These are phyloP conservation scores for Neopestalotiopsis rosae DNA, from an alignment of 2,329 filamentous ascomycete species.

Conservation along the genomic window DNA sequence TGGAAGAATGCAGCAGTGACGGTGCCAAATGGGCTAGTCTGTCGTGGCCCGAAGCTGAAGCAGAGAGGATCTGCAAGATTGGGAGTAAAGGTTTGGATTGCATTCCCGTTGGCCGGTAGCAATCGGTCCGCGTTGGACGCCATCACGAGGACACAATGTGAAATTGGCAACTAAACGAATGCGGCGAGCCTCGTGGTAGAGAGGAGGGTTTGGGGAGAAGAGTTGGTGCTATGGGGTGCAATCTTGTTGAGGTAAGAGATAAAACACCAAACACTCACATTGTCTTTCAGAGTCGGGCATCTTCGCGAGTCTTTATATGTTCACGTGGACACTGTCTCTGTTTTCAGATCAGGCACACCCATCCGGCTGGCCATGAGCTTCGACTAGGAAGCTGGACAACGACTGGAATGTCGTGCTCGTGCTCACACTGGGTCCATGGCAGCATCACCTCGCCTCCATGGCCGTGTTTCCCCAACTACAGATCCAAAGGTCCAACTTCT, in stretches of 20 bases:
- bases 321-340: not conserved
- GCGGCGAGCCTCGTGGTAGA: not conserved
- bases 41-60: constrained; percentile 19
- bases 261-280: not conserved
- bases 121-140: not conserved
- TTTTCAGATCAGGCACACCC: not conserved
- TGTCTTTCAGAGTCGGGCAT: not conserved
- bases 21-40: constrained; percentile 18
- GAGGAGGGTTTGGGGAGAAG: not conserved
- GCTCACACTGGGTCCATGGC: not conserved
- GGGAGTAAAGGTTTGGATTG: not conserved
- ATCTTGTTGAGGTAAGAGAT: not conserved
- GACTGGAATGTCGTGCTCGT: constrained; percentile 11
- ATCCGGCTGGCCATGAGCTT: not conserved
- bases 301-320: not conserved
- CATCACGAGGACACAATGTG: constrained; percentile 9
- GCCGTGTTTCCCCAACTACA: not conserved
- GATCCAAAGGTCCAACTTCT: not conserved
- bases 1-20: constrained; percentile 24
- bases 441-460: constrained; percentile 1
- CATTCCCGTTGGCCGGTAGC: not conserved
- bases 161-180: constrained; percentile 14
- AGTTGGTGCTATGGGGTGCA: not conserved
- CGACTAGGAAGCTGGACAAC: constrained; percentile 10
- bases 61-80: constrained; percentile 15